Evolutionary conservation across 495 filamentous ascomycete genomes (phyloP), one percentile per base, ranked within the genome.

Genomic region (Choiromyces venosus): DNA sequence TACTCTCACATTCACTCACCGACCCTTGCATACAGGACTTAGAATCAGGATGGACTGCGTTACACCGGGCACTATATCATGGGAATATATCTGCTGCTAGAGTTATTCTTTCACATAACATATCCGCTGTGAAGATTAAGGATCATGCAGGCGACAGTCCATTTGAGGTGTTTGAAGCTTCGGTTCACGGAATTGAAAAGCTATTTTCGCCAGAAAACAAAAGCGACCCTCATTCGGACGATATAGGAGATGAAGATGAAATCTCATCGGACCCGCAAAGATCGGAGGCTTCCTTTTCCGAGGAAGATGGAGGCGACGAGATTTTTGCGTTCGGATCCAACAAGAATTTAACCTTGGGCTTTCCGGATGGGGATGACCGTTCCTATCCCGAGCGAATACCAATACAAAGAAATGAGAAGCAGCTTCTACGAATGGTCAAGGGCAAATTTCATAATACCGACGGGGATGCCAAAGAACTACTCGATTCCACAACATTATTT

Each of bases 21-120:
- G 95, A 99, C 83, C 86, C 98, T 18, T 92, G 96, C 76, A 82
- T 85, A 21, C 93, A 96, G 74, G 95, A 99, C 82, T 84, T 86
- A 56, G 95, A 99, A 82, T 97, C 90, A 82, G 96, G 94, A 33
- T 99, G 95, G 95, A 98, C 96, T 68, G 89, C 93, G 29, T 84
- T 99, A 65, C 95, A 99, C 78, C 88, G 95, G 77, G 93, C 96
- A 14, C 85, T 99, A 67, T 99, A 98, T 79, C 90, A 91, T 77
- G 96, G 96, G 29, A 98, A 97, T 81, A 89, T 93, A 67, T 90
- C 92, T 18, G 89, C 96, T 73, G 94, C 96, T 1, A 87, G 91
- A 66, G 86, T 89, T 18, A 87, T 98, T 64, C 87, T 99, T 74
- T 85, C 86, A 39, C 86, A 85, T 56, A 90, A 94, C 76, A 84